Conservation (phyloP, 495 filamentous ascomycete genomes). For the Immersiella caudata region DNA sequence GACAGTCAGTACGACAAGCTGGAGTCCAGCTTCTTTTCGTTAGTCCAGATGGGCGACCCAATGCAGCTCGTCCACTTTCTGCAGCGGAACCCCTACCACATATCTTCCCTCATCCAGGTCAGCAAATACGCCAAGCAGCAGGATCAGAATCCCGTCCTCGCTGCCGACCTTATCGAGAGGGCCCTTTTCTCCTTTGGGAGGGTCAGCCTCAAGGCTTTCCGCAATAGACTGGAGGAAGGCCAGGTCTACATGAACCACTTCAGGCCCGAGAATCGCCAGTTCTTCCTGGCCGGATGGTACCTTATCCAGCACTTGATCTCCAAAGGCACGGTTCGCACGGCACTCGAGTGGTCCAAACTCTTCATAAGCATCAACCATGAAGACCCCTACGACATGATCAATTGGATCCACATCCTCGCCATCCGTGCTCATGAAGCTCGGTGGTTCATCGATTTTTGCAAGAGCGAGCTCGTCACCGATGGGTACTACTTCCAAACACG, state of each 20-base stretch:
- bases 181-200: constrained; percentile 93
- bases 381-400: constrained; percentile 81
- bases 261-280: constrained; percentile 83
- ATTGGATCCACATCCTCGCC: constrained; percentile 80
- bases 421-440: constrained; percentile 76
- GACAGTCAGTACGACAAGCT: constrained; percentile 72
- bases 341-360: constrained; percentile 90
- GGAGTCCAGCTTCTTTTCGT: constrained; percentile 74
- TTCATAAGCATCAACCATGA: constrained; percentile 72
- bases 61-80: constrained; percentile 58
- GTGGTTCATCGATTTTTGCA: constrained; percentile 72
- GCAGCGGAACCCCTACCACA: constrained; percentile 69
- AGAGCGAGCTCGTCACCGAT: constrained; percentile 57
- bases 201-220: constrained; percentile 78
- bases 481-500: constrained; percentile 42
- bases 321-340: constrained; percentile 92
- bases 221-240: constrained; percentile 72
- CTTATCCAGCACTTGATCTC: constrained; percentile 81
- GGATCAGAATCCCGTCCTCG: constrained; percentile 79
- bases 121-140: constrained; percentile 83
- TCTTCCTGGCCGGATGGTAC: constrained; percentile 87
- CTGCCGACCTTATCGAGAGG: constrained; percentile 86
- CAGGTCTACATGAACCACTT: constrained; percentile 77
- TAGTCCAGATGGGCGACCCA: constrained; percentile 82
- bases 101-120: constrained; percentile 89